Conservation (phyloP, 805 yeast species). For the Saturnispora quitensis region DNA sequence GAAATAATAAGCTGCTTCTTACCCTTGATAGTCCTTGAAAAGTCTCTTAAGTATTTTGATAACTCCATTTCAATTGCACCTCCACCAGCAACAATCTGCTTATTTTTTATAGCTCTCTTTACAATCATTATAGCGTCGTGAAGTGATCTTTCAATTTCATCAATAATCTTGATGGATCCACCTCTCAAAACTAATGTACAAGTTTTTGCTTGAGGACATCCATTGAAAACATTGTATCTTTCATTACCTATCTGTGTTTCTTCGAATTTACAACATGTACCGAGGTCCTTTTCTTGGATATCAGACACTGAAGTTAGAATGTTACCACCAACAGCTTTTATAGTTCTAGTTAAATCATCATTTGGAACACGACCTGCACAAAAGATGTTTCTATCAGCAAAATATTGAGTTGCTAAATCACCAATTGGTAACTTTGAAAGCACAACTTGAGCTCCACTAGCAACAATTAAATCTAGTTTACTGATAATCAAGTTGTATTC, state of each 20-base stretch:
- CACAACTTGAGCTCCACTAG: constrained; percentile 86
- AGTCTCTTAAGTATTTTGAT: constrained; percentile 78
- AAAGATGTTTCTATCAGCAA: constrained; percentile 91
- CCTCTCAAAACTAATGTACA: constrained; percentile 93
- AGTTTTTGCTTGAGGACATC: constrained; percentile 87
- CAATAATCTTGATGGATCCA: constrained; percentile 97
- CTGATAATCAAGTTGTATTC: constrained; percentile 92
- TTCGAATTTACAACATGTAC: constrained; percentile 78
- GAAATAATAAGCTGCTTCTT: constrained; percentile 89
- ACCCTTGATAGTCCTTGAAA: constrained; percentile 83
- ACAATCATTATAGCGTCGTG: constrained; percentile 99
- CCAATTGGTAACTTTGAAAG: constrained; percentile 94
- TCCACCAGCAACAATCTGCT: constrained; percentile 92
- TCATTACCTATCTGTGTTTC: constrained; percentile 95
- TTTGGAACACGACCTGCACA: constrained; percentile 92
- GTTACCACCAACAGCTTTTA: constrained; percentile 88
- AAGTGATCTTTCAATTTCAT: constrained; percentile 94
- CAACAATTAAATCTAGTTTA: constrained; percentile 74
- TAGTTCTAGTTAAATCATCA: constrained; percentile 89
- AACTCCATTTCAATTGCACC: constrained; percentile 99
- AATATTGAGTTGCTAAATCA: constrained; percentile 96
- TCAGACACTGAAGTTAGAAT: constrained; percentile 73
- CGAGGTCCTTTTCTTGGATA: constrained; percentile 57
- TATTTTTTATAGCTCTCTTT: constrained; percentile 84
- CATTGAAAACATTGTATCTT: constrained; percentile 86